Conservation (phyloP, 2,329 filamentous ascomycete genomes). For the Diaporthe nobilis region DNA sequence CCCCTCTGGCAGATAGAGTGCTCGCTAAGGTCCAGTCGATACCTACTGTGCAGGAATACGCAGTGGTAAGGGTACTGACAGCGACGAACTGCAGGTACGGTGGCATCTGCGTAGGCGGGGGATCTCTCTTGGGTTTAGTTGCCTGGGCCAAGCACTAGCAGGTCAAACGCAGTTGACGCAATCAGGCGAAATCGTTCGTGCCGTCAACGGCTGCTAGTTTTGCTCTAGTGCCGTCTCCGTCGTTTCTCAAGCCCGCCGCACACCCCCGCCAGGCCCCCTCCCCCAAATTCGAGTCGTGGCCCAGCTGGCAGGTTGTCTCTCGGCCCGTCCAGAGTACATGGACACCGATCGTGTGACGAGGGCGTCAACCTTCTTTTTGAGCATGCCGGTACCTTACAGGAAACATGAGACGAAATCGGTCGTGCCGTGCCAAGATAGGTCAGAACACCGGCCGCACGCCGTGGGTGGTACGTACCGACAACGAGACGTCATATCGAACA, state of each 20-base stretch:
- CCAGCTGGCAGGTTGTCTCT: slow-evolving; percentile 12
- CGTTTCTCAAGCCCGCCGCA: slow-evolving; percentile 13
- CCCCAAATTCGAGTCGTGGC: slow-evolving; percentile 18
- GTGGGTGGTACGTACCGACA: slow-evolving; percentile 10
- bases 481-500: slow-evolving; percentile 9
- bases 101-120: slow-evolving; percentile 20
- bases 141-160: background rate
- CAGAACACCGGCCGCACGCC: slow-evolving; percentile 10
- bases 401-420: slow-evolving; percentile 30
- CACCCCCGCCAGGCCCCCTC: background rate
- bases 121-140: slow-evolving; percentile 6
- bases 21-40: background rate
- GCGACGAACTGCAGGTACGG: slow-evolving; percentile 15
- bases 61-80: background rate
- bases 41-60: background rate
- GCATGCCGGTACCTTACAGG: slow-evolving; percentile 26
- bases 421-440: slow-evolving; percentile 29
- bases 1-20: background rate
- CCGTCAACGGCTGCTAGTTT: slow-evolving; percentile 34
- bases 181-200: slow-evolving; percentile 30
- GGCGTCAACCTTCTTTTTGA: slow-evolving; percentile 28
- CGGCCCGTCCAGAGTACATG: slow-evolving; percentile 15
- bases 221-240: slow-evolving; percentile 12
- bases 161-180: slow-evolving; percentile 29
- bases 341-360: slow-evolving; percentile 26